Base-by-base conservation (phyloP, 2,329 filamentous ascomycete species). In the Torrubiella hemipterigena region DNA sequence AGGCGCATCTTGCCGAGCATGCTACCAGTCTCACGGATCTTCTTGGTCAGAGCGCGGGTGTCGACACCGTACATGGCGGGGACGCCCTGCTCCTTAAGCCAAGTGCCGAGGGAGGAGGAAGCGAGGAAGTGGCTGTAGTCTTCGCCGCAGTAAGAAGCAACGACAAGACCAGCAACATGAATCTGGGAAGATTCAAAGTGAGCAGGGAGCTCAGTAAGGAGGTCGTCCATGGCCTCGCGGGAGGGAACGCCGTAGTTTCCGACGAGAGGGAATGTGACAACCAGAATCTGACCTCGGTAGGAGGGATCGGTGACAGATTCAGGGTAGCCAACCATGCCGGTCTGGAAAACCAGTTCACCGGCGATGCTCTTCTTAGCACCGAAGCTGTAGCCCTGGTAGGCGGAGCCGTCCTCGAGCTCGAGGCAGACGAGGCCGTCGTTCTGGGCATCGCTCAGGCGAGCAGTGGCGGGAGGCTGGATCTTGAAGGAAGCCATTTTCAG, bases 291-390 rank as follows among this genome's bases (percentile, higher is more conserved):
- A 39, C 83, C 83, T 30, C 81, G 79, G 60, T 91, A 89, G 30
- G 83, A 89, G 43, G 83, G 83, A 52, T 91, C 83, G 38, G 83
- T 89, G 47, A 91, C 70, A 29, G 81, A 93, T 67, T 98, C 91
- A 25, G 91, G 87, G 56, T 98, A 98, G 51, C 91, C 91, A 47
- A 96, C 91, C 87, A 96, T 94, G 59, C 91, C 91, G 36, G 91
- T 98, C 71, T 96, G 89, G 67, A 98, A 98, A 61, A 98, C 91
- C 55, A 98, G 70, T 69, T 98, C 91, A 57, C 91, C 91, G 43
- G 89, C 82, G 50, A 93, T 77, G 64, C 84, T 94, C 72, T 87
- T 94, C 51, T 84, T 71, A 41, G 89, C 87, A 59, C 91, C 91
- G 55, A 98, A 98, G 71, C 86, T 94, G 67, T 84, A 86, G 46